Percentiles rank a stretch among this genome's conserved stretches.
Evolutionary conservation across 1,284 basidiomycete genomes (phyloP).

Genomic region (Rhodotorula glutinis): DNA sequence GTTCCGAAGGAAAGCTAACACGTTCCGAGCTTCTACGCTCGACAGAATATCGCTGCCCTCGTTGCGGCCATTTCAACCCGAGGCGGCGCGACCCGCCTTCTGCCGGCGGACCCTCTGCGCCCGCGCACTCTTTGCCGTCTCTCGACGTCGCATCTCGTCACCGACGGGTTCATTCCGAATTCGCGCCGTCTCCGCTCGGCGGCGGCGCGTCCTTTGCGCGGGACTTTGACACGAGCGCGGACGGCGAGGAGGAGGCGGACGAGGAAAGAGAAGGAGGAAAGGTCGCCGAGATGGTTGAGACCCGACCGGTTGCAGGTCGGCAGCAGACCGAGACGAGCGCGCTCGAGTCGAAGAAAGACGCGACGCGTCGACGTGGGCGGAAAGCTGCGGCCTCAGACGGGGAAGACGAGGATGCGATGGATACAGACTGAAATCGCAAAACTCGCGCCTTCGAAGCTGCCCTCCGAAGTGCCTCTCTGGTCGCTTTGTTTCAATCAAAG

Average conservation of each 20-base stretch:
- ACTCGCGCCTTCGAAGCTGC: too few relatives aligned
- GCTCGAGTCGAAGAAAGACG: background rate
- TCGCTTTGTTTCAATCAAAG: too few relatives aligned
- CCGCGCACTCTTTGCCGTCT: background rate
- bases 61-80: conserved; percentile 70
- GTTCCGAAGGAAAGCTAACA: too few relatives aligned
- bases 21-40: too few relatives aligned
- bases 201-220: background rate
- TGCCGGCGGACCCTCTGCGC: background rate
- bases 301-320: background rate
- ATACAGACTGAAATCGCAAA: background rate
- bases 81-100: conserved; percentile 50
- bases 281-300: background rate
- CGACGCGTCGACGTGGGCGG: background rate
- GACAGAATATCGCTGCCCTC: conserved; percentile 71
- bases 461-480: too few relatives aligned
- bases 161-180: conserved; percentile 27
- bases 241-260: background rate
- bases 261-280: background rate
- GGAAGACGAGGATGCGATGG: background rate
- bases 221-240: background rate
- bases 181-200: conserved; percentile 14
- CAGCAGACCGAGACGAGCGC: background rate
- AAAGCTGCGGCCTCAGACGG: background rate
- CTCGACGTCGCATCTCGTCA: conserved; percentile 2